These are phyloP conservation scores for Stagonosporopsis vannaccii DNA, from an alignment of 2,329 filamentous ascomycete genomes.

Conservation along the genomic window DNA sequence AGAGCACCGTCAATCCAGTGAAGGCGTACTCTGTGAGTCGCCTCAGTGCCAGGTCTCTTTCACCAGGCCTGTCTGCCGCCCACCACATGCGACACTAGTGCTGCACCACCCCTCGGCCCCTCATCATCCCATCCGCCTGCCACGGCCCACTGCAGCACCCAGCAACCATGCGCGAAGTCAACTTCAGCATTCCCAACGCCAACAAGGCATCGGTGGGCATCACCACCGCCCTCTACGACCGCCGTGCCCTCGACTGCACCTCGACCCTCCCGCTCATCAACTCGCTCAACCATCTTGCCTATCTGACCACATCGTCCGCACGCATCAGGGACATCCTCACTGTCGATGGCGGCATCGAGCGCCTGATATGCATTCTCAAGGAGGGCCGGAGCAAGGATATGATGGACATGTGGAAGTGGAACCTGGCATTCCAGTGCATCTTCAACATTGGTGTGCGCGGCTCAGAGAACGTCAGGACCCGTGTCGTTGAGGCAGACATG, in stretches of 20 bases:
- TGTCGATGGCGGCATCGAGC: constrained; percentile 97
- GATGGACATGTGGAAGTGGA: constrained; percentile 99
- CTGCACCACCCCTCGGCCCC: constrained; percentile 38
- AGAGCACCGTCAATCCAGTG: constrained; percentile 5
- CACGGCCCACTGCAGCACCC: constrained; percentile 27
- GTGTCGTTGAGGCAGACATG: constrained; percentile 98
- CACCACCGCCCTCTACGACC: constrained; percentile 97
- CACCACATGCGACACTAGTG: constrained; percentile 45
- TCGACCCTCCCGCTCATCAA: constrained; percentile 98
- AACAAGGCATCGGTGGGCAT: constrained; percentile 99
- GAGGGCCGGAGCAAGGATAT: constrained; percentile 95
- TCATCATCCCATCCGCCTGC: constrained; percentile 11
- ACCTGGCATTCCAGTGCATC: constrained; percentile 96
- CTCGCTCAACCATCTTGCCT: constrained; percentile 97
- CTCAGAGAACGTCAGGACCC: constrained; percentile 90
- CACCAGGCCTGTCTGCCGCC: constrained; percentile 21
- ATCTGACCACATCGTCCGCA: constrained; percentile 96
- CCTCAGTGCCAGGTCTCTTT: constrained; percentile 15
- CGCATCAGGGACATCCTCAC: constrained; percentile 97
- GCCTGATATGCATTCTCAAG: constrained; percentile 96
- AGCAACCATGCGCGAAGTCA: constrained; percentile 93
- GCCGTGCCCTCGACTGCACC: constrained; percentile 95
- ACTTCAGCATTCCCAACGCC: constrained; percentile 98
- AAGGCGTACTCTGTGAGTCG: constrained; percentile 18
- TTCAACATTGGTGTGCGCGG: constrained; percentile 98